Evolutionary conservation across 345 rosid genomes (phyloP).

Genomic region (Ricinus communis): DNA sequence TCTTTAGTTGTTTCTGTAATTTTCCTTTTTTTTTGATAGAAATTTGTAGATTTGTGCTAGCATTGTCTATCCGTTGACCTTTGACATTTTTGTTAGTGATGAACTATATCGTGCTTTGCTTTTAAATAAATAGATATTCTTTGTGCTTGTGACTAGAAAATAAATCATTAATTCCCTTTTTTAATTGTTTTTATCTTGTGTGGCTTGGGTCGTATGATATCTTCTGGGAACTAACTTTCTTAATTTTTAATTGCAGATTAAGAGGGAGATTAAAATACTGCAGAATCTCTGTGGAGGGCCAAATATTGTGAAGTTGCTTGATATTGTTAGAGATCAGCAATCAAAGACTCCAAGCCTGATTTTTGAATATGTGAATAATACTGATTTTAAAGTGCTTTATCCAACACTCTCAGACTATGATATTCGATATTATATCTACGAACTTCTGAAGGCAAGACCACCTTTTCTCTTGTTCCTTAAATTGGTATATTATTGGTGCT

Average conservation of each 20-base stretch:
- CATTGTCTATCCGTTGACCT: no score
- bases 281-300: conserved; percentile 99
- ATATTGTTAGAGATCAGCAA: conserved; percentile 97
- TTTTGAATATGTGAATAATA: conserved; percentile 90
- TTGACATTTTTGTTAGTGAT: no score
- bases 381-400: conserved; percentile 91
- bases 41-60: no score
- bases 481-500: not conserved
- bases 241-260: conserved; percentile 55
- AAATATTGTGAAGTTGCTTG: conserved; percentile 83
- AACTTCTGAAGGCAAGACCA: conserved; percentile 74
- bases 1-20: no score
- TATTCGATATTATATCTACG: conserved; percentile 81
- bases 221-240: not conserved
- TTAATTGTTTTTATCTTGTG: not conserved
- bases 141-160: no score
- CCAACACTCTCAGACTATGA: conserved; percentile 86
- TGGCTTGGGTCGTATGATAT: not conserved
- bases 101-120: no score
- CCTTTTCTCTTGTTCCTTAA: conserved; percentile 13
- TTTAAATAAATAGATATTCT: no score
- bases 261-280: conserved; percentile 94
- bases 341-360: conserved; percentile 92
- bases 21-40: no score
- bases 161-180: no score